Evolutionary conservation across 1,284 basidiomycete species (phyloP).

Genomic region (Exobasidium cylindrosporum): DNA sequence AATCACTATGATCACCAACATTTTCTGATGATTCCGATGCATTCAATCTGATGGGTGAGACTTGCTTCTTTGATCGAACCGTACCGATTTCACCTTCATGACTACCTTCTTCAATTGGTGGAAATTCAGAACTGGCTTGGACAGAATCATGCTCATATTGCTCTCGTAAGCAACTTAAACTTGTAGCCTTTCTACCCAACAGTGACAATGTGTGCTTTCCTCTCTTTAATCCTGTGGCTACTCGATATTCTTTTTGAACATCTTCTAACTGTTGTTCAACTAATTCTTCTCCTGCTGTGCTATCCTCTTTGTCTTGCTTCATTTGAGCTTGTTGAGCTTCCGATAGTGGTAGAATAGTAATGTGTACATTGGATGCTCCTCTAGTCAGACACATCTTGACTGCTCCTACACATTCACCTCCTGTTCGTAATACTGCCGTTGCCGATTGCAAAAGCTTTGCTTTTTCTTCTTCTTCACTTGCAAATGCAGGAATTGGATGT

Average conservation of each 20-base stretch:
- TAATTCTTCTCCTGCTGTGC: constrained; percentile 4
- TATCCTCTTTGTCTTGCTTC: constrained; percentile 9
- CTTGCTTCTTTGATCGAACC: neutral
- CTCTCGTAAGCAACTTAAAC: constrained; percentile 54
- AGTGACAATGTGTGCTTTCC: constrained; percentile 58
- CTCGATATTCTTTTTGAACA: constrained; percentile 12
- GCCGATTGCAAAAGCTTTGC: constrained; percentile 72
- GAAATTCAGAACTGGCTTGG: constrained; percentile 2
- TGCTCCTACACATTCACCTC: constrained; percentile 44
- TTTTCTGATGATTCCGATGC: neutral
- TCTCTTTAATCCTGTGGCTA: constrained; percentile 19
- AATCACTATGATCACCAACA: constrained; percentile 25
- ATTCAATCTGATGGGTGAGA: neutral
- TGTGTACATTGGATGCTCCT: constrained; percentile 21
- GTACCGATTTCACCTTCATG: neutral
- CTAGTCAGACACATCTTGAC: constrained; percentile 41
- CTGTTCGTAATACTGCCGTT: constrained; percentile 72
- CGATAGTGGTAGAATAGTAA: constrained; percentile 18
- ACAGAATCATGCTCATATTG: constrained; percentile 39
- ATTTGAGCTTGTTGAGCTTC: constrained; percentile 7
- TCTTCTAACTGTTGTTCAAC: constrained; percentile 7
- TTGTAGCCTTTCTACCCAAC: constrained; percentile 59
- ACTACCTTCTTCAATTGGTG: constrained; percentile 27
- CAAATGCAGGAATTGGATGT: constrained; percentile 69
- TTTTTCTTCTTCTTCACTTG: constrained; percentile 71